These are phyloP conservation scores for Nakazawaea populi DNA, from an alignment of 805 yeast genomes.

Conservation along the genomic window DNA sequence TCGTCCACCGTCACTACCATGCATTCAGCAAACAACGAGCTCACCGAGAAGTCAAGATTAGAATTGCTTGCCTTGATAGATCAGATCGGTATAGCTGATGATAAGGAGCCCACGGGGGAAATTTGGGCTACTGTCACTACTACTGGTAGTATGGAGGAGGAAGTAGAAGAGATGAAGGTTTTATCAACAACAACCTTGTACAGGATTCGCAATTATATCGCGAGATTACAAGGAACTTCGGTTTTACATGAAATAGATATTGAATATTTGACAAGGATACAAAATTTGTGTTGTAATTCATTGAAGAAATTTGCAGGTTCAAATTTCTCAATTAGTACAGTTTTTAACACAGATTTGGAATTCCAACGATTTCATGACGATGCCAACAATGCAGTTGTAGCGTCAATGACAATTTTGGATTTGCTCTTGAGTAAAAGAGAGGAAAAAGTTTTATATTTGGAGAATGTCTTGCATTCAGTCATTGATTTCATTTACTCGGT, in stretches of 20 bases:
- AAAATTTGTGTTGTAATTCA: slow-evolving; percentile 24
- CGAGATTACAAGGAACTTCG: slow-evolving; percentile 14
- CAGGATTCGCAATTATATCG: slow-evolving; percentile 18
- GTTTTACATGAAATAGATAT: slow-evolving; percentile 15
- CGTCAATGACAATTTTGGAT: slow-evolving; percentile 32
- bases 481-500: slow-evolving; percentile 31
- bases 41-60: slow-evolving; percentile 2
- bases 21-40: slow-evolving; percentile 1
- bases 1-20: neutral
- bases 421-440: slow-evolving; percentile 33
- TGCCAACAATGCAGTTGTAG: slow-evolving; percentile 23
- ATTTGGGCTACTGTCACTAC: slow-evolving; percentile 10
- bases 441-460: slow-evolving; percentile 41
- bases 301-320: slow-evolving; percentile 19
- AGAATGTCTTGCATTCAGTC: slow-evolving; percentile 34
- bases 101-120: slow-evolving; percentile 12
- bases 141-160: slow-evolving; percentile 11
- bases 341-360: neutral
- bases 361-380: slow-evolving; percentile 5
- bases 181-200: slow-evolving; percentile 16
- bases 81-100: slow-evolving; percentile 20
- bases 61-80: slow-evolving; percentile 8
- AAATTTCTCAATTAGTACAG: slow-evolving; percentile 14
- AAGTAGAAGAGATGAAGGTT: slow-evolving; percentile 11
- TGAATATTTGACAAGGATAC: slow-evolving; percentile 25